These are phyloP conservation scores for Artemisia annua DNA, from an alignment of 129 eudicot genomes.

Conservation along the genomic window DNA sequence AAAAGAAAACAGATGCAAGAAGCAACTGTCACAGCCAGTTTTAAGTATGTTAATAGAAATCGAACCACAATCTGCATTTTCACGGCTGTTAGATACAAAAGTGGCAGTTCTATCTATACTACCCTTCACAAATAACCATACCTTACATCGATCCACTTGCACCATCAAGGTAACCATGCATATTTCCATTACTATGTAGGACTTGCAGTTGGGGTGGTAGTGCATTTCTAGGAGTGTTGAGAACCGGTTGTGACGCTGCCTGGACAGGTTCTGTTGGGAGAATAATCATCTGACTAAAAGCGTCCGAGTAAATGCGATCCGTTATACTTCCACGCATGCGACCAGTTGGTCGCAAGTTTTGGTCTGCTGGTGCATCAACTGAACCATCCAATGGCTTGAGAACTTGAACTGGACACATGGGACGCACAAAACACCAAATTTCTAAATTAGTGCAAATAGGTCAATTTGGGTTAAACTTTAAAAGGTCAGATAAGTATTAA, in stretches of 20 bases:
- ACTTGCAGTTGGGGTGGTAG: conserved; percentile 38
- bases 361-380: conserved; percentile 35
- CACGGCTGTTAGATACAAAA: conserved; percentile 26
- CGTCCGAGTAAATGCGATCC: conserved; percentile 60
- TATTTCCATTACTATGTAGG: conserved; percentile 21
- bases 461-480: no score
- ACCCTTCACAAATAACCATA: not conserved
- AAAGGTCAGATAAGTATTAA: no score
- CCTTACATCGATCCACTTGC: conserved; percentile 18
- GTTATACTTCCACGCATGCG: conserved; percentile 86
- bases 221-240: conserved; percentile 34
- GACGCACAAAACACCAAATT: not conserved
- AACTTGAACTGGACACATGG: conserved; percentile 21
- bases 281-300: conserved; percentile 41
- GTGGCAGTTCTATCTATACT: conserved; percentile 10
- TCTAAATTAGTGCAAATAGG: not conserved
- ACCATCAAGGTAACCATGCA: conserved; percentile 11
- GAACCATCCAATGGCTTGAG: conserved; percentile 8
- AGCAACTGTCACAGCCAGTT: not conserved
- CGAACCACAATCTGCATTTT: conserved; percentile 9
- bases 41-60: not conserved
- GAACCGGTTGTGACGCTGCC: conserved; percentile 42
- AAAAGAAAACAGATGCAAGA: not conserved
- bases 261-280: conserved; percentile 52
- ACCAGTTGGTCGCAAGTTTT: conserved; percentile 56